Percentiles rank a stretch among this genome's conserved stretches.
phyloP scores from a whole-genome alignment of 139 green algal genomes.

The Chlorella sp. region DNA sequence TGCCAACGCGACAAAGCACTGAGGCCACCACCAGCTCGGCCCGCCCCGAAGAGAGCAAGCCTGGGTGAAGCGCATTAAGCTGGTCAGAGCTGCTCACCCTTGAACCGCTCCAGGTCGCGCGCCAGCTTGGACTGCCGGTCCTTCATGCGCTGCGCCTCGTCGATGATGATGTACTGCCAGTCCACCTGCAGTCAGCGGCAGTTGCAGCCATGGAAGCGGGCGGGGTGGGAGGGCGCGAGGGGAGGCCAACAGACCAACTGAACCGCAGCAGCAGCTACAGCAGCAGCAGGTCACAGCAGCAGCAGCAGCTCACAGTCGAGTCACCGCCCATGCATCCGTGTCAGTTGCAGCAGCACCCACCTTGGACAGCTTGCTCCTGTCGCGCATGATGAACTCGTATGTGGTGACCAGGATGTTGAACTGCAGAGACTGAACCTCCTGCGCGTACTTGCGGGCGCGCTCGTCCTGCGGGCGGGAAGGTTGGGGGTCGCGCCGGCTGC shows the following conservation, averaged over 20 bases:
- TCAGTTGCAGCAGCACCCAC: slow-evolving; percentile 37
- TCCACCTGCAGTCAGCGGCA: slow-evolving; percentile 66
- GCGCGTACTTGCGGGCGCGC: slow-evolving; percentile 69
- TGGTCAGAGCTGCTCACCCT: not conserved
- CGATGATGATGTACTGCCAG: slow-evolving; percentile 98
- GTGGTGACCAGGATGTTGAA: slow-evolving; percentile 99
- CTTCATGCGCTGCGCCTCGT: slow-evolving; percentile 99
- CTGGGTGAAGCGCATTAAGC: not conserved
- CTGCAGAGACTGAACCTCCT: slow-evolving; percentile 68
- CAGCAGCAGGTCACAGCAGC: no score
- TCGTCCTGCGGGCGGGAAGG: slow-evolving; percentile 61
- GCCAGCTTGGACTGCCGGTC: slow-evolving; percentile 82
- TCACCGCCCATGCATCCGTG: no score
- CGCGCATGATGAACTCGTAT: slow-evolving; percentile 98
- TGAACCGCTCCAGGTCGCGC: slow-evolving; percentile 85
- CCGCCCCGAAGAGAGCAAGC: no score
- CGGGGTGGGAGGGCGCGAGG: no score
- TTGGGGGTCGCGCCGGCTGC: not conserved
- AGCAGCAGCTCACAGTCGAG: no score
- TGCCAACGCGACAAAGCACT: no score
- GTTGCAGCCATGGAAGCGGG: no score
- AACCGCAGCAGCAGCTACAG: no score
- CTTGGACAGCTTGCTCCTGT: slow-evolving; percentile 74
- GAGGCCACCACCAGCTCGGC: no score
- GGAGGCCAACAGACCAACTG: no score